phyloP scores from a whole-genome alignment of 306 rosid species.

The Vigna hirtella region DNA sequence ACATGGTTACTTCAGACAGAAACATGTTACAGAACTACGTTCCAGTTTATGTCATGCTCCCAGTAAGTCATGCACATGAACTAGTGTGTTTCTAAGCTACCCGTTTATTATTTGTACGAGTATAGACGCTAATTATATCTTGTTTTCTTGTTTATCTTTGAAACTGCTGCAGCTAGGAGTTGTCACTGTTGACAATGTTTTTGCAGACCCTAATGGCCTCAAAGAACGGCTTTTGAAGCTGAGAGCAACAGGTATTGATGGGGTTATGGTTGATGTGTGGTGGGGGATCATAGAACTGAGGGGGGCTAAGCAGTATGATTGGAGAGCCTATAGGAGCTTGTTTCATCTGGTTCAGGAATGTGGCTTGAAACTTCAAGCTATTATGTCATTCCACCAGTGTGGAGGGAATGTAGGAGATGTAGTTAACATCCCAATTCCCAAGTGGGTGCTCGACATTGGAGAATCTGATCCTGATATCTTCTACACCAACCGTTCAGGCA shows the following conservation, averaged over 20 bases:
- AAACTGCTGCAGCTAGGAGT: conserved; percentile 64
- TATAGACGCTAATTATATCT: background rate
- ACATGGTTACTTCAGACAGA: conserved; percentile 38
- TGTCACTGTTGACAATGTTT: conserved; percentile 56
- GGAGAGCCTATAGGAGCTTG: conserved; percentile 75
- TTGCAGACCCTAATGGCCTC: conserved; percentile 60
- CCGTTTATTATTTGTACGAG: background rate
- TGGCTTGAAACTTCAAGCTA: conserved; percentile 77
- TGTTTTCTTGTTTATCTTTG: conserved; percentile 4
- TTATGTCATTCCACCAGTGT: conserved; percentile 92
- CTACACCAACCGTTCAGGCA: conserved; percentile 68
- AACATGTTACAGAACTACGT: conserved; percentile 76
- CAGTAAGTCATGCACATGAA: conserved; percentile 59
- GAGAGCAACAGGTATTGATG: conserved; percentile 66
- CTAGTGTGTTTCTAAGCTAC: background rate
- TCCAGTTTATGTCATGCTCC: conserved; percentile 88
- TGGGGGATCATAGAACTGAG: conserved; percentile 82
- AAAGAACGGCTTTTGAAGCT: conserved; percentile 61
- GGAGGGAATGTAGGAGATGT: conserved; percentile 89
- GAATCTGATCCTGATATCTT: conserved; percentile 74
- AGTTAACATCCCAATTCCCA: conserved; percentile 71
- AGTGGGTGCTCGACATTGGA: conserved; percentile 77
- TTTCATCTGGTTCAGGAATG: conserved; percentile 64
- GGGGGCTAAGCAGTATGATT: conserved; percentile 74
- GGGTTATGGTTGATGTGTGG: conserved; percentile 97